Evolutionary conservation across 1,284 basidiomycete species (phyloP), one percentile per base, ranked within the genome.

Genomic region (Trichosporon ovoides): DNA sequence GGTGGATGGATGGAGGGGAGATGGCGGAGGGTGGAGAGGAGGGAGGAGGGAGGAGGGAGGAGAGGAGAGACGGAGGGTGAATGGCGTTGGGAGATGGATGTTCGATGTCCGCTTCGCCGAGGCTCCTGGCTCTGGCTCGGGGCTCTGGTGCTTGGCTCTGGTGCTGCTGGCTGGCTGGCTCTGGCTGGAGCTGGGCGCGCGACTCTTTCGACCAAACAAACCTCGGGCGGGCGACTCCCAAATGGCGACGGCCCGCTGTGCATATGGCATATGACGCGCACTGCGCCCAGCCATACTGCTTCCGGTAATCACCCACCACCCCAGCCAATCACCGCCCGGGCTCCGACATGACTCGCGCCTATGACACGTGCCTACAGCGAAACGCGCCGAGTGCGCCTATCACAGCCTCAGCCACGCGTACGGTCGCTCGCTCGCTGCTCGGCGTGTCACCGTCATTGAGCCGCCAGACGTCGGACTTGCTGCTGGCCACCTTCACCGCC

Each of bases 1-100:
- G 51, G 36, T 60, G 55, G 53, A 48, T 59, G 58, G 24, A 43
- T 55, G 53, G 48, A 52, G 28, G 43, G n/a, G 24, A 16, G 43
- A 48, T 31, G 43, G n/a, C 52, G 49, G 18, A 24, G 22, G 38
- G 18, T 28, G 38, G 22, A 43, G 37, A 10, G 43, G 46, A 31
- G 31, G 20, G 37, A 12, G 20, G 43, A 48, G 4, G 43, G n/a
- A 46, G 49, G 18, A 24, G 22, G 38, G 18, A 19, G 38, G 22
- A 43, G 37, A 10, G 43, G 46, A 31, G 31, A 31, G 37, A 12
- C n/a, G n/a, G 20, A 20, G 31, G 46, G 59, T 37, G 22, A 46
- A 38, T 36, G 55, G 38, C 34, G 52, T n/a, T 22, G 24, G 40
- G 40, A 22, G 43, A 31, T 22, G 28, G 43, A 31, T 31, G 43